A percentile compares a stretch with the other conserved stretches of the same genome.
These are phyloP conservation scores for Odontarrhena argentea DNA, from an alignment of 345 rosid genomes.

Conservation along the genomic window DNA sequence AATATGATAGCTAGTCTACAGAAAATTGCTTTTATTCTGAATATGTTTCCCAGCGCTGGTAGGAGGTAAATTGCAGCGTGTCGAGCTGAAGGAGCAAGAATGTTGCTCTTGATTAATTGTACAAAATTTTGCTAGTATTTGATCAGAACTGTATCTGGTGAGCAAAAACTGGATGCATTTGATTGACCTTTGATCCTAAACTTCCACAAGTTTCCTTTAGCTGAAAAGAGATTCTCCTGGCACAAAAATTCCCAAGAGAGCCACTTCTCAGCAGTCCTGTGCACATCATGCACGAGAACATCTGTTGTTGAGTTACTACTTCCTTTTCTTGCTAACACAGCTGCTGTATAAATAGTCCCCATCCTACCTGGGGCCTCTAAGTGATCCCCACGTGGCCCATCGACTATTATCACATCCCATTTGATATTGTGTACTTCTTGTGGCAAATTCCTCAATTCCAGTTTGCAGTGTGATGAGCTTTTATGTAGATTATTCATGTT, in stretches of 20 bases:
- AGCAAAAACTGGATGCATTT: conserved; percentile 61
- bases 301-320: conserved; percentile 53
- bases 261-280: conserved; percentile 85
- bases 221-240: conserved; percentile 72
- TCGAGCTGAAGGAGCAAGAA: not conserved
- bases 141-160: conserved; percentile 30
- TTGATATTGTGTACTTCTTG: conserved; percentile 50
- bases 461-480: conserved; percentile 51
- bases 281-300: conserved; percentile 74
- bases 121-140: conserved; percentile 30
- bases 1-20: conserved; percentile 13
- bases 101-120: conserved; percentile 3
- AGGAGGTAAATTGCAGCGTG: not conserved
- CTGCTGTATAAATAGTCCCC: conserved; percentile 73
- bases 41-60: not conserved
- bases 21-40: not conserved
- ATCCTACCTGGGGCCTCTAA: conserved; percentile 82
- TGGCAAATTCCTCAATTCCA: conserved; percentile 63
- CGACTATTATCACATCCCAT: conserved; percentile 86
- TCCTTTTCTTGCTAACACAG: conserved; percentile 61
- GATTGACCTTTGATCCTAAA: conserved; percentile 55
- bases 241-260: conserved; percentile 90
- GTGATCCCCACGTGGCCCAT: conserved; percentile 69
- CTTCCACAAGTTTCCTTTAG: conserved; percentile 75
- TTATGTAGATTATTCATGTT: conserved; percentile 36